These are phyloP conservation scores for Solanum lycopersicoides DNA, from an alignment of 257 asterid species.

Conservation along the genomic window DNA sequence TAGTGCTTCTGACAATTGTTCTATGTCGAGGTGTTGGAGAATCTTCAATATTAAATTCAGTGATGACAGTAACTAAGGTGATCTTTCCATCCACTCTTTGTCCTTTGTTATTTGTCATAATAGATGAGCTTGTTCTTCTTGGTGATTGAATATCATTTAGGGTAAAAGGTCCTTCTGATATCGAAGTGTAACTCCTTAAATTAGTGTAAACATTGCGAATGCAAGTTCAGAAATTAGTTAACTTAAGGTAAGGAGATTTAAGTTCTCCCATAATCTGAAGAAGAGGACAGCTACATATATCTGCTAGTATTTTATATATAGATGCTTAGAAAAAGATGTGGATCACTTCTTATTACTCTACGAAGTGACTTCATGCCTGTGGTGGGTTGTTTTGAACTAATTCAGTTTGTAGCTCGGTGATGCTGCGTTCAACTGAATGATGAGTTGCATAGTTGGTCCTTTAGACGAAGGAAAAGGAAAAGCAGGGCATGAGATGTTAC, in stretches of 20 bases:
- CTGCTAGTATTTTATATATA: neutral
- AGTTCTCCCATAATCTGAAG: neutral
- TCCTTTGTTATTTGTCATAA: neutral
- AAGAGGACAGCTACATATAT: neutral
- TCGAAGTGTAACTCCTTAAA: neutral
- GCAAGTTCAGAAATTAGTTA: neutral
- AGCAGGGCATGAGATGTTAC: neutral
- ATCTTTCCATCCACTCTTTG: neutral
- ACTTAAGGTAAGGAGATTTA: neutral
- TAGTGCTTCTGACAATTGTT: conserved; percentile 56
- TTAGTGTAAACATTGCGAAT: neutral
- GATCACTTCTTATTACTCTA: neutral
- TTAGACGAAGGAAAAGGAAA: neutral
- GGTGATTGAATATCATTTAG: neutral
- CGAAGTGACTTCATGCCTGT: neutral
- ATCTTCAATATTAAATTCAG: conserved; percentile 67
- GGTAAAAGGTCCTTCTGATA: neutral
- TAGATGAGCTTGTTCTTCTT: neutral
- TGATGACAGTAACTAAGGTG: conserved; percentile 86
- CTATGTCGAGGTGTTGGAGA: conserved; percentile 95
- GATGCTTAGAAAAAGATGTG: neutral
- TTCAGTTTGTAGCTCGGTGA: neutral
- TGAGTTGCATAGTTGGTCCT: neutral
- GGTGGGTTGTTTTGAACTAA: neutral
- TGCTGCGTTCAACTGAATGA: neutral